Evolutionary conservation across 352 stramenopile species (phyloP).

Genomic region (Globisporangium abappressorium): DNA sequence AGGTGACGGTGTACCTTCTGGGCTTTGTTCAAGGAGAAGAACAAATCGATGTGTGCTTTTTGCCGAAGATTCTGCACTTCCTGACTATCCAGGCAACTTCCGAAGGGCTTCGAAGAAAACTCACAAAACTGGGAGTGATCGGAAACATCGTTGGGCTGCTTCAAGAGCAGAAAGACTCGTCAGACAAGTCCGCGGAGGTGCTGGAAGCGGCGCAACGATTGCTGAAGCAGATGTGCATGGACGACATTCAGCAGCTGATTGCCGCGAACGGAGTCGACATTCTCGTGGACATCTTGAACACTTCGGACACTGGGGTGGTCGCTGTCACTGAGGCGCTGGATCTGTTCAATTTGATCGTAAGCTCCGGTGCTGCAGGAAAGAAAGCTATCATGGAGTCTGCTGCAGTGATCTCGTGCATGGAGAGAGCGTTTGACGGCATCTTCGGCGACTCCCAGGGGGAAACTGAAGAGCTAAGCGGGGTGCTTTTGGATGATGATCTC

Average conservation of each 20-base stretch:
- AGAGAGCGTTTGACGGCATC: conserved; percentile 27
- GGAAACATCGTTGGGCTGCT: conserved; percentile 51
- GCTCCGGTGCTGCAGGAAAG: conserved; percentile 42
- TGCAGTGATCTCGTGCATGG: conserved; percentile 43
- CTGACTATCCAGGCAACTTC: conserved; percentile 24
- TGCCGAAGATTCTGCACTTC: conserved; percentile 40
- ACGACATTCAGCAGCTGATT: conserved; percentile 66
- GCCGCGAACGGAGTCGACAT: conserved; percentile 58
- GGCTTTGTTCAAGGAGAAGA: conserved; percentile 19
- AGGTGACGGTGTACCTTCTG: conserved; percentile 56
- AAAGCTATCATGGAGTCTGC: conserved; percentile 46
- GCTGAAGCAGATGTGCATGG: conserved; percentile 52
- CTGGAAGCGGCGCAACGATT: conserved; percentile 36
- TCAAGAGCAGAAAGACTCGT: conserved; percentile 37
- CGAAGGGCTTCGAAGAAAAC: conserved; percentile 31
- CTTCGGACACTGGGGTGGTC: conserved; percentile 17
- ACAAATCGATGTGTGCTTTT: conserved; percentile 17
- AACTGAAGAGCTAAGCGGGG: conserved; percentile 17
- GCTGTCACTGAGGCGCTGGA: conserved; percentile 48
- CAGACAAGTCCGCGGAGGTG: conserved; percentile 25
- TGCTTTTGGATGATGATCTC: conserved; percentile 23
- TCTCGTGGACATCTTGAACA: conserved; percentile 35
- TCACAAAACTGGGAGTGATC: conserved; percentile 56
- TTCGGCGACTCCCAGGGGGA: conserved; percentile 19
- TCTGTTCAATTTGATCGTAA: conserved; percentile 61